Evolutionary conservation across 163 green algal species (phyloP).

Genomic region (Scenedesmus sp.): DNA sequence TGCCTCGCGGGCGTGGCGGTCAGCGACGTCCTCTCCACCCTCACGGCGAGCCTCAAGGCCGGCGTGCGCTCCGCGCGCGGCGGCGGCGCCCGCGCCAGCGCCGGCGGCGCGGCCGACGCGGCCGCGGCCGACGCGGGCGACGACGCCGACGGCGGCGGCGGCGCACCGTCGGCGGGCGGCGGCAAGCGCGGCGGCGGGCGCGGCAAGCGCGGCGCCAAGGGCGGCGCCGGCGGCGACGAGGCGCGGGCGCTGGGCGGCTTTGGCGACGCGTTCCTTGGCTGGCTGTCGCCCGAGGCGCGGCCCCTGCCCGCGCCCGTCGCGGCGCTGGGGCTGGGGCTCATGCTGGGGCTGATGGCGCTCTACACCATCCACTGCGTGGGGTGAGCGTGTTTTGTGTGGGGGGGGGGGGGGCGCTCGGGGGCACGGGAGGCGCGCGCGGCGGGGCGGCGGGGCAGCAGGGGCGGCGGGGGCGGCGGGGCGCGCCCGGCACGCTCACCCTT

Average conservation of each 20-base stretch:
- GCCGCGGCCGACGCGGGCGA: background rate
- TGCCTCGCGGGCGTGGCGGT: conserved; percentile 85
- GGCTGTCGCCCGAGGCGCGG: background rate
- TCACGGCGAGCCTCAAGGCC: conserved; percentile 59
- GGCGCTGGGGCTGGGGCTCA: conserved; percentile 24
- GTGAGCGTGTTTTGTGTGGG: too few species aligned
- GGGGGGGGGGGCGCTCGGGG: background rate
- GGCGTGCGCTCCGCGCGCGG: background rate
- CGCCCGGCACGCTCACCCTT: too few species aligned
- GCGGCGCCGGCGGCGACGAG: conserved; percentile 1
- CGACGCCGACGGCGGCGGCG: background rate
- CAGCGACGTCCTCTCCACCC: conserved; percentile 71
- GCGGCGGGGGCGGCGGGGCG: too few species aligned
- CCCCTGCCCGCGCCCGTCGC: conserved; percentile 37
- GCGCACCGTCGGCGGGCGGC: background rate
- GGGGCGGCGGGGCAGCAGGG: too few species aligned
- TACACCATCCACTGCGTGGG: conserved; percentile 48
- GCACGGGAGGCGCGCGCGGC: too few species aligned
- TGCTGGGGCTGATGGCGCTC: conserved; percentile 34
- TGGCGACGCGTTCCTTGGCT: background rate
- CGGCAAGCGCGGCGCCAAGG: background rate
- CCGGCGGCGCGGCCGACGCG: too few species aligned
- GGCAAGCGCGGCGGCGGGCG: background rate
- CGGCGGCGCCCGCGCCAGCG: background rate
- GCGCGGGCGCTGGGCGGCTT: background rate